Percentiles rank a stretch among this genome's conserved stretches.
Evolutionary conservation across 176 grass and related monocot species (phyloP).

Genomic region (Chloris gayana): DNA sequence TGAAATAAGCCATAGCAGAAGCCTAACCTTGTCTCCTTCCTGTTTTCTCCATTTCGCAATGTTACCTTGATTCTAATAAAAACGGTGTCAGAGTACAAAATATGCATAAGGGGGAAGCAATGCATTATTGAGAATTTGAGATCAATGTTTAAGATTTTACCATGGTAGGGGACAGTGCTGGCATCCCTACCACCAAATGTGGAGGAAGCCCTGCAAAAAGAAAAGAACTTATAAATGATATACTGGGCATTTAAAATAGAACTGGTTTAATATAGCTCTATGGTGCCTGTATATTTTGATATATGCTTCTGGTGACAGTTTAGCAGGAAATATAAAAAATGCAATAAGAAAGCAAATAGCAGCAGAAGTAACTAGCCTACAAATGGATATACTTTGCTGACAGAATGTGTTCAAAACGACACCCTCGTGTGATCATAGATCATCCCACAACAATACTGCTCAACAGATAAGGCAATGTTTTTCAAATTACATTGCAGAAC

Average conservation of each 20-base stretch:
- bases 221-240: slow-evolving; percentile 30
- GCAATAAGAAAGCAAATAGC: slow-evolving; percentile 14
- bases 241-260: not conserved
- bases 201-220: slow-evolving; percentile 65
- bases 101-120: slow-evolving; percentile 31
- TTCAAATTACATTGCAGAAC: slow-evolving; percentile 18
- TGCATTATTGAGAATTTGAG: slow-evolving; percentile 22
- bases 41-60: slow-evolving; percentile 95
- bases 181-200: slow-evolving; percentile 86
- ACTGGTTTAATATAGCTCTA: not conserved
- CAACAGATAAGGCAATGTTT: not conserved
- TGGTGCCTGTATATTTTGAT: not conserved
- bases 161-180: slow-evolving; percentile 94
- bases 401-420: not conserved
- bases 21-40: slow-evolving; percentile 90
- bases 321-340: slow-evolving; percentile 7
- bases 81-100: slow-evolving; percentile 37
- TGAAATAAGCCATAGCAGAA: slow-evolving; percentile 28
- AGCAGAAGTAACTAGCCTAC: not conserved
- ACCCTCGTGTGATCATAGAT: not conserved
- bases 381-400: slow-evolving; percentile 22
- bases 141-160: slow-evolving; percentile 49
- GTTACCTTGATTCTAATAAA: slow-evolving; percentile 95
- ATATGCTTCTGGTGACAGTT: not conserved
- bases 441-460: not conserved